A percentile compares a stretch with the other conserved stretches of the same genome.
phyloP scores from a whole-genome alignment of 2,329 filamentous ascomycete species.

The Colletotrichum echinochloae region DNA sequence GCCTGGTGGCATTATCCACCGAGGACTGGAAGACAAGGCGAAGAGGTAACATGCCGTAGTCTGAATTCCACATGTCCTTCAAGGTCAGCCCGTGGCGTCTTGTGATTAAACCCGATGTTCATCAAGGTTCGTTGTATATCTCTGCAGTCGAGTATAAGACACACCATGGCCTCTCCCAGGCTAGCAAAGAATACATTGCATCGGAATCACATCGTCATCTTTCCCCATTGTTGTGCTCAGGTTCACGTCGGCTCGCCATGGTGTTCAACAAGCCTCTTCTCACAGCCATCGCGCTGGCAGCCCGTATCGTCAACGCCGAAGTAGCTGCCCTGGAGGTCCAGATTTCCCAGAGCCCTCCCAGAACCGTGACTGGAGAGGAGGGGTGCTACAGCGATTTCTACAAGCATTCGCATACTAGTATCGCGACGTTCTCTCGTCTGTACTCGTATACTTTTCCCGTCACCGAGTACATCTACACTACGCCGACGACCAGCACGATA shows the following conservation, averaged over 20 bases:
- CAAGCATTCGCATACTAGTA: not conserved
- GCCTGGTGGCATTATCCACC: too few relatives aligned
- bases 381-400: conserved; percentile 36
- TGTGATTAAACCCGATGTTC: not conserved
- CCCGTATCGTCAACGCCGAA: not conserved
- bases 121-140: not conserved
- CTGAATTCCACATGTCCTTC: not conserved
- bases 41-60: not conserved
- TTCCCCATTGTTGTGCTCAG: not conserved
- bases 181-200: not conserved
- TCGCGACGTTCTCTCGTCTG: conserved; percentile 25
- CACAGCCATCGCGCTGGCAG: not conserved
- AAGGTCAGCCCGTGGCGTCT: not conserved
- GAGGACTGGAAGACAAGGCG: too few relatives aligned
- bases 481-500: conserved; percentile 20
- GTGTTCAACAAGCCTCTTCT: not conserved
- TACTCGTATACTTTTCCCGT: conserved; percentile 32
- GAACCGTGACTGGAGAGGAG: conserved; percentile 24
- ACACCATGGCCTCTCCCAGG: not conserved
- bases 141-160: not conserved
- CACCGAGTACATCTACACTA: conserved; percentile 23
- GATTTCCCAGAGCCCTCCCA: not conserved
- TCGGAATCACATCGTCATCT: not conserved
- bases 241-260: not conserved
- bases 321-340: not conserved